Base-by-base conservation (phyloP, 108 stramenopile genomes). In the Conticribra weissflogii region DNA sequence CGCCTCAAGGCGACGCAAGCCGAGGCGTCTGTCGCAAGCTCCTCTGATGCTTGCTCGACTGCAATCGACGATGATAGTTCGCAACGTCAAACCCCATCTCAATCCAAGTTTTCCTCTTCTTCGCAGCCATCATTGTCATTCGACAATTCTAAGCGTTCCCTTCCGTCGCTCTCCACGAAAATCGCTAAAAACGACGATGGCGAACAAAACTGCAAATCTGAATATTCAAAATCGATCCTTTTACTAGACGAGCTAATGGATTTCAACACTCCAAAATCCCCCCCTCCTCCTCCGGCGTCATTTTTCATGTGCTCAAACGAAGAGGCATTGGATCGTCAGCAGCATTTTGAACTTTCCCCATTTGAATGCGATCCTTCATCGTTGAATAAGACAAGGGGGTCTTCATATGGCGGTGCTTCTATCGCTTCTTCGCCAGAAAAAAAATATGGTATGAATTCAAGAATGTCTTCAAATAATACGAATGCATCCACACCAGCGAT, bases 241-340 rank as follows among this genome's bases (percentile, higher is more conserved):
- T 51, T 60, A 9, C 66, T n/a, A n/a, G n/a, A n/a, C n/a, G n/a
- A 74, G 12, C 30, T 74, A 7, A 1, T 74, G 0, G 45, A 63
- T 49, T 9, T 12, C 36, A 52, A 66, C 9, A 29, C 27, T 15
- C 3, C 33, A 12, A 30, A 32, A 30, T 21, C 21, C 19, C 16
- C 28, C 46, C 65, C 31, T n/a, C 4, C 1, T 3, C 32, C 46
- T 4, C 60, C 54, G 9, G 54, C 79, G n/a, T 61, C 73, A 46
- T 72, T 52, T 31, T 49, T 27, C 68, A 81, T 81, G 79, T 81
- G 79, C 56, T 62, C 74, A 2, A 28, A 72, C 54, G 41, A 57
- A 12, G 79, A 81, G 59, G 79, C 79, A 34, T 2, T 66, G 0
- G 79, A 81, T 59, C 79, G 74, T 4, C 74, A 81, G 52, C 18